Evolutionary conservation across 768 basidiomycete species (phyloP), one percentile per base, ranked within the genome.

Genomic region (Dendrothele bispora): DNA sequence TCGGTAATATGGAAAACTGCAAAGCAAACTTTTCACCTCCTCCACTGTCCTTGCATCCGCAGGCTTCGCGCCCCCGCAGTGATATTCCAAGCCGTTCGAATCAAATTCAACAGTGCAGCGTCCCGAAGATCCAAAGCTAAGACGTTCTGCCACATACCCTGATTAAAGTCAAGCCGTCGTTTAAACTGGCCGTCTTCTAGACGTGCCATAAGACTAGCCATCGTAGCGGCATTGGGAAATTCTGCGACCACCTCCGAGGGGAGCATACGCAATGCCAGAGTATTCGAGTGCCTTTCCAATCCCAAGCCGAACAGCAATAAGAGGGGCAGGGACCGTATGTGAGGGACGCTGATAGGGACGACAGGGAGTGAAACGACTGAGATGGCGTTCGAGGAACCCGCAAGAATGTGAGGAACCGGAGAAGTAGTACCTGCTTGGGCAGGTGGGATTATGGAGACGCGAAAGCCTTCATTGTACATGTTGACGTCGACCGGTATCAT

Each of bases 61-160:
- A 72, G 59, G 29, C 67, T 60, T 42, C 72, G 64, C n/a, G 83
- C 80, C 53, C 90, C 86, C 15, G 83, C 79, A 7, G 89, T 80
- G 35, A 86, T 83, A 39, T 81, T 86, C 88, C 88, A 93, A 36
- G 82, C 79, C 18, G 73, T 82, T 55, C 73, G 73, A 21, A 74
- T 78, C 37, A 81, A 61, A 53, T 76, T 70, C 42, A 75, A 68
- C 46, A 84, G 59, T 24, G 57, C 59, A 40, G 59, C 46, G 51
- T 82, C 73, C 17, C 64, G 69, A 27, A 79, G 70, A 6, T 75
- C 82, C 45, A 85, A 65, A 15, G 70, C 69, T 10, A 87, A 71
- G 28, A 78, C 72, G 47, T 87, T 87, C 56, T 74, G 75, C 83
- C 85, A 84, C 41, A 86, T 61, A n/a, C 85, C 84, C 36, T 79